Conservation (phyloP, 2,329 filamentous ascomycete species). For the Aspergillus felis region DNA sequence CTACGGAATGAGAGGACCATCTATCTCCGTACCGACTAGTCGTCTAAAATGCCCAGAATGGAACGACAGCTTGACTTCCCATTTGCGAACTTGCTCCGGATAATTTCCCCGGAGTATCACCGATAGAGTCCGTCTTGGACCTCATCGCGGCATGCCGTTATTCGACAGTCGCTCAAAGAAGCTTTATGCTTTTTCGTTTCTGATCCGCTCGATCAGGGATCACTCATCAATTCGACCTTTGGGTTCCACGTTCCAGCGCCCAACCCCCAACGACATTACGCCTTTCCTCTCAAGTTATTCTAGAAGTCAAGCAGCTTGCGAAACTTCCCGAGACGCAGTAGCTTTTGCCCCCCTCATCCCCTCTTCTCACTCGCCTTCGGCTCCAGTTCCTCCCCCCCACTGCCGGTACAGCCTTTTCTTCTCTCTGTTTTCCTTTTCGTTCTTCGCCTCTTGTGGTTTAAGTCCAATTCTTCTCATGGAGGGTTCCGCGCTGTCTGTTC, state of each 20-base stretch:
- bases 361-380: background rate
- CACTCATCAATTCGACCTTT: background rate
- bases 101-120: background rate
- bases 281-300: background rate
- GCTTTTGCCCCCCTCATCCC: background rate
- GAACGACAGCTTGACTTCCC: background rate
- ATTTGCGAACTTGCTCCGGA: background rate
- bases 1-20: background rate
- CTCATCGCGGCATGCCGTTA: background rate
- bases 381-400: background rate
- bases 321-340: no score
- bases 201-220: background rate
- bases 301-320: background rate
- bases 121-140: background rate
- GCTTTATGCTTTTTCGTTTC: background rate
- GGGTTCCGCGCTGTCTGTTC: constrained; percentile 4
- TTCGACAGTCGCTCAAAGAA: background rate
- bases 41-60: no score
- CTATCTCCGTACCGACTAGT: no score
- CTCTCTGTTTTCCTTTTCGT: constrained; percentile 1
- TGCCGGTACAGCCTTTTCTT: background rate
- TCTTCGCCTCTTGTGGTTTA: constrained; percentile 1
- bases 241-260: background rate
- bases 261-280: background rate
- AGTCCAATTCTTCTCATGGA: constrained; percentile 12